Conservation (phyloP, 2,329 filamentous ascomycete species). For the Periconia macrospinosa region DNA sequence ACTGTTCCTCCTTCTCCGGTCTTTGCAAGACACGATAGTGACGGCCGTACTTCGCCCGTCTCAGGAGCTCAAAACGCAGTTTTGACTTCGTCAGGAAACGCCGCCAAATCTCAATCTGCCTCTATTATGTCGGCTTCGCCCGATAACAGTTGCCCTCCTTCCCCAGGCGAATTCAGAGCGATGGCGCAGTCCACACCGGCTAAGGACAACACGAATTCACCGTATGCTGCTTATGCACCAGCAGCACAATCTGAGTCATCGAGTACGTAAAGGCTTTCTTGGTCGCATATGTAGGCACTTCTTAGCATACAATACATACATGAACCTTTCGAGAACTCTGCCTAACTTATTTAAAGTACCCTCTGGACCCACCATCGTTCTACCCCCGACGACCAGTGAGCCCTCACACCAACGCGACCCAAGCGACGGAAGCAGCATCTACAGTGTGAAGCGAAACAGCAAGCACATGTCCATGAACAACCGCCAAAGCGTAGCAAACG, state of each 20-base stretch:
- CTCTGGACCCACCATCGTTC: constrained; percentile 17
- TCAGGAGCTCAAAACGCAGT: not conserved
- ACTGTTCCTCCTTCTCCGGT: constrained; percentile 37
- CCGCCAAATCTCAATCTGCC: constrained; percentile 28
- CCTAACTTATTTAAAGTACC: constrained; percentile 21
- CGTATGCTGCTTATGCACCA: not conserved
- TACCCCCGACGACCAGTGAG: constrained; percentile 20
- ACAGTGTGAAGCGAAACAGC: constrained; percentile 32
- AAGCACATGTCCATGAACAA: constrained; percentile 6
- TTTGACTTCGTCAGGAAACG: constrained; percentile 21
- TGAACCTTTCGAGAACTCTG: constrained; percentile 20
- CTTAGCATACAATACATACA: constrained; percentile 25
- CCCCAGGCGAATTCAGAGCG: constrained; percentile 19
- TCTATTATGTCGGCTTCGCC: constrained; percentile 30
- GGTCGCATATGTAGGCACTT: constrained; percentile 26
- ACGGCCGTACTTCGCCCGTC: constrained; percentile 1
- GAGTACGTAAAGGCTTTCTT: constrained; percentile 13
- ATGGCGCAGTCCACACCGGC: not conserved
- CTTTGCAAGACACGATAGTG: constrained; percentile 13
- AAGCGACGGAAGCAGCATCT: constrained; percentile 38
- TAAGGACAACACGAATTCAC: not conserved
- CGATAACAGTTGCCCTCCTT: constrained; percentile 19
- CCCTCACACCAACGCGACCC: constrained; percentile 29
- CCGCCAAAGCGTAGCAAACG: constrained; percentile 16
- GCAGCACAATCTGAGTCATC: not conserved